These are phyloP conservation scores for Xerocomus cyaneibrunnescens DNA, from an alignment of 1,284 basidiomycete genomes.

Conservation along the genomic window DNA sequence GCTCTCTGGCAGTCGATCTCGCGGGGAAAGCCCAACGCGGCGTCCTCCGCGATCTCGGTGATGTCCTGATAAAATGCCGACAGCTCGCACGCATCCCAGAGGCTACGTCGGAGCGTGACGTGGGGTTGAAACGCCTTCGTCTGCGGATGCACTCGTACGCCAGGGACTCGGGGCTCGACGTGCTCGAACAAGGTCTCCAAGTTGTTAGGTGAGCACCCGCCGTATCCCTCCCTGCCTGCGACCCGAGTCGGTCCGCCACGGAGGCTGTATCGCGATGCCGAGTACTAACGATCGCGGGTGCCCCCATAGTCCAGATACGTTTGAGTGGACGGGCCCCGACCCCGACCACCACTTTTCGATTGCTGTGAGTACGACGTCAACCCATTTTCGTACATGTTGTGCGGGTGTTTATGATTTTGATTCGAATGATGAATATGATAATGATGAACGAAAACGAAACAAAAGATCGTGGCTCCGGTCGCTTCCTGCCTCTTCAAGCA, in stretches of 20 bases:
- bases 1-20: constrained; percentile 18
- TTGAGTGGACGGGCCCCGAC: constrained; percentile 58
- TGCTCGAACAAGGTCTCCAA: constrained; percentile 41
- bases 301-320: constrained; percentile 43
- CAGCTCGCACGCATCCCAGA: background rate
- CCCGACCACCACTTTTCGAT: constrained; percentile 60
- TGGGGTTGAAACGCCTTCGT: constrained; percentile 37
- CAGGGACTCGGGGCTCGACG: constrained; percentile 36
- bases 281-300: background rate
- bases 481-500: constrained; percentile 44
- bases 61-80: constrained; percentile 13
- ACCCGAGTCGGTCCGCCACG: background rate
- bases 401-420: background rate
- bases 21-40: constrained; percentile 10
- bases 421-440: background rate
- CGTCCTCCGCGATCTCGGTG: constrained; percentile 10
- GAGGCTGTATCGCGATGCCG: background rate
- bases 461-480: constrained; percentile 49
- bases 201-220: constrained; percentile 43
- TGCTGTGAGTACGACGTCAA: constrained; percentile 41
- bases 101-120: background rate
- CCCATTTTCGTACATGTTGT: background rate
- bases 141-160: constrained; percentile 47
- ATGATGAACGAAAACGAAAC: background rate
- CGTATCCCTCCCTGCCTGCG: background rate